Conservation (phyloP, 139 green algal genomes). For the Nannochloris sp. region DNA sequence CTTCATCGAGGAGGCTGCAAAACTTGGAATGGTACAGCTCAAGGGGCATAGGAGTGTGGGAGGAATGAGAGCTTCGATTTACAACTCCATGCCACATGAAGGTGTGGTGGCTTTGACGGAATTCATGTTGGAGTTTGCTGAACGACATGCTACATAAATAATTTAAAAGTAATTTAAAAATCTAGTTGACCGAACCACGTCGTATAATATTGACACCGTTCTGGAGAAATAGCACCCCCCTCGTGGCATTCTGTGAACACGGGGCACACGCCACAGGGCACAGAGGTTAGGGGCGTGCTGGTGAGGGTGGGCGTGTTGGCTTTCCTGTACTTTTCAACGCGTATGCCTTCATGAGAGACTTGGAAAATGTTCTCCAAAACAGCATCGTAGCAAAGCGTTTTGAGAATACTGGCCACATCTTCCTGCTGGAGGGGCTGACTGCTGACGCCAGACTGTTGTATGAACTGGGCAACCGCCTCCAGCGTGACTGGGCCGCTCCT, state of each 20-base stretch:
- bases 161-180: constrained; percentile 14
- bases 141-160: constrained; percentile 26
- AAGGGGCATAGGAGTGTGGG: constrained; percentile 97
- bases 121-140: constrained; percentile 89
- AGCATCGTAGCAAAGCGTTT: constrained; percentile 68
- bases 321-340: constrained; percentile 16
- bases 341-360: constrained; percentile 31
- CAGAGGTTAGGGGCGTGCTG: constrained; percentile 18
- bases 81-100: constrained; percentile 96
- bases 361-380: constrained; percentile 34
- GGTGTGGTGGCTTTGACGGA: constrained; percentile 71
- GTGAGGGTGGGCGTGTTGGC: constrained; percentile 16
- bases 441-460: neutral
- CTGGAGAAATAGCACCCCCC: constrained; percentile 63
- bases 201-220: constrained; percentile 51
- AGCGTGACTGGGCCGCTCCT: neutral
- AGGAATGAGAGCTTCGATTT: constrained; percentile 97
- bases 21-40: constrained; percentile 56
- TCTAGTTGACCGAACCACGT: constrained; percentile 17
- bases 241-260: constrained; percentile 68
- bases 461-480: neutral
- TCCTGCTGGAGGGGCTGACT: constrained; percentile 52
- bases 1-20: constrained; percentile 64
- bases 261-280: constrained; percentile 84
- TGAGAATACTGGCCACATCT: constrained; percentile 61